phyloP scores from a whole-genome alignment of 176 grass and related monocot genomes.

The Typha latifolia region DNA sequence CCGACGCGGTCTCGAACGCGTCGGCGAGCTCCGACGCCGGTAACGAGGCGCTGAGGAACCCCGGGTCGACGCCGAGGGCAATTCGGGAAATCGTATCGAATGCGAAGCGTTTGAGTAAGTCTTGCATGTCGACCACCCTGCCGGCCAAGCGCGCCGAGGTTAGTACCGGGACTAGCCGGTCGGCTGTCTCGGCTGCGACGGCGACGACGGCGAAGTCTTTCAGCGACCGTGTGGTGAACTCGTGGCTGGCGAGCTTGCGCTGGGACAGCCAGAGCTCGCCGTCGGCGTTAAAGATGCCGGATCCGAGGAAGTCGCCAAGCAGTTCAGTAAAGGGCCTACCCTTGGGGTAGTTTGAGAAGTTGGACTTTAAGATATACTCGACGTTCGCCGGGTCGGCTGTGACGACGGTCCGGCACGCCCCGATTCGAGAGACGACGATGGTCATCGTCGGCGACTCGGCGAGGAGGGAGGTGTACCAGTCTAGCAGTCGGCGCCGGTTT shows the following conservation, averaged over 20 bases:
- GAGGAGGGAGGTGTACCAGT: constrained; percentile 33
- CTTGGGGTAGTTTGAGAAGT: constrained; percentile 87
- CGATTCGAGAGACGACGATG: constrained; percentile 51
- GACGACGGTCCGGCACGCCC: constrained; percentile 57
- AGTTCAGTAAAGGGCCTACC: constrained; percentile 77
- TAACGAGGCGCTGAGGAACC: constrained; percentile 41
- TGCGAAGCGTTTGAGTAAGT: constrained; percentile 59
- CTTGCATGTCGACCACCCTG: constrained; percentile 63
- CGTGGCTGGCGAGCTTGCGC: constrained; percentile 86
- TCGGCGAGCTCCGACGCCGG: constrained; percentile 40
- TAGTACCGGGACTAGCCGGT: constrained; percentile 47
- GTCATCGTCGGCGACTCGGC: constrained; percentile 47
- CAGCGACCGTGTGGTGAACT: constrained; percentile 70
- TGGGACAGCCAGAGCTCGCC: constrained; percentile 65
- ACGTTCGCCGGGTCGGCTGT: constrained; percentile 77
- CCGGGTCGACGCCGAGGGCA: constrained; percentile 62
- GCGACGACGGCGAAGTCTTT: constrained; percentile 43
- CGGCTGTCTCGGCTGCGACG: constrained; percentile 42
- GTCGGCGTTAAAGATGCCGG: constrained; percentile 93
- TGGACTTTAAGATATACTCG: constrained; percentile 62
- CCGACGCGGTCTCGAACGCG: constrained; percentile 65
- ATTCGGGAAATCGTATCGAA: constrained; percentile 79
- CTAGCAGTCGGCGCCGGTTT: constrained; percentile 15
- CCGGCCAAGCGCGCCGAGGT: constrained; percentile 12
- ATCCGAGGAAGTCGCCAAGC: constrained; percentile 80